phyloP scores from a whole-genome alignment of 2,329 filamentous ascomycete species.

The Cordyceps tenuipes region DNA sequence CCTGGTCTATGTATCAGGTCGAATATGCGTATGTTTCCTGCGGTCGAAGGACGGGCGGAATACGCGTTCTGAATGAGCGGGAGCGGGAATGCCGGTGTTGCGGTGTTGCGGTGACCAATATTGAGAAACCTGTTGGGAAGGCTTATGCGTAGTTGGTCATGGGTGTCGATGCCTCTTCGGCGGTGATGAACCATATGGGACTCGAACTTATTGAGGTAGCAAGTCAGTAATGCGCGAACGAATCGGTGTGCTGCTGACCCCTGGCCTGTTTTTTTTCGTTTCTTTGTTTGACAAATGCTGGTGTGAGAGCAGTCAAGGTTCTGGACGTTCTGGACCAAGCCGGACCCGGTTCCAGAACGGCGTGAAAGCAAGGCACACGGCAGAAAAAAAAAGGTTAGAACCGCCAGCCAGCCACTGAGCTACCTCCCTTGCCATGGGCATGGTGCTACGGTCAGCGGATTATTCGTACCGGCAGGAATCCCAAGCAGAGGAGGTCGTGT shows the following conservation, averaged over 20 bases:
- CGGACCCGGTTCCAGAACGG: slow-evolving; percentile 6
- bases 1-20: too few species aligned
- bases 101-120: not conserved
- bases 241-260: too few species aligned
- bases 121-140: not conserved
- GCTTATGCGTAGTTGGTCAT: not conserved
- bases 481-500: not conserved
- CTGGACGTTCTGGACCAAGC: not conserved
- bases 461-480: too few species aligned
- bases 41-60: not conserved
- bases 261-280: not conserved
- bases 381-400: not conserved
- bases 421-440: not conserved
- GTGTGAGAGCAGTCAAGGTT: not conserved
- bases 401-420: not conserved
- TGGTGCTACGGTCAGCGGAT: too few species aligned
- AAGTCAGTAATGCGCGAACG: too few species aligned
- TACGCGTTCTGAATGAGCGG: not conserved
- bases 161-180: not conserved
- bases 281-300: not conserved
- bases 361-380: slow-evolving; percentile 1
- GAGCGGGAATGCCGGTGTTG: not conserved
- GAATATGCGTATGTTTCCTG: too few species aligned
- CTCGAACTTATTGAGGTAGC: not conserved
- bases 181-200: not conserved